These are phyloP conservation scores for Pezicula rhizophila DNA, from an alignment of 2,329 filamentous ascomycete genomes.

Conservation along the genomic window DNA sequence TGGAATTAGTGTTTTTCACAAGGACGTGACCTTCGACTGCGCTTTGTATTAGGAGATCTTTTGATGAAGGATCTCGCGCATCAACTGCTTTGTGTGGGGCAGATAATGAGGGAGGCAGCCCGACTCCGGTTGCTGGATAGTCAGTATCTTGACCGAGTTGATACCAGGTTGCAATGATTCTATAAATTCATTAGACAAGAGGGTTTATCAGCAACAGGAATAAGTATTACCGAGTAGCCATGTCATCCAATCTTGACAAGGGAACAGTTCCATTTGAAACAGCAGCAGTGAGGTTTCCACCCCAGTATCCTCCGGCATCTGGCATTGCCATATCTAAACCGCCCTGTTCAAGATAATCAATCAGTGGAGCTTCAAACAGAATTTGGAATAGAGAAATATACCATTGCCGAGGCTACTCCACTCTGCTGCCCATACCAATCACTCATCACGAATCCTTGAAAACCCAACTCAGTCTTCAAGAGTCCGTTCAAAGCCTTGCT, in stretches of 20 bases:
- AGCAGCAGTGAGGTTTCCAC: conserved; percentile 39
- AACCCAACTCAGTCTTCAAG: conserved; percentile 76
- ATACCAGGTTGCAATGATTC: conserved; percentile 51
- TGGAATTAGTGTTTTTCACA: conserved; percentile 51
- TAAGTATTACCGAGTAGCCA: conserved; percentile 56
- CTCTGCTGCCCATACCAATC: conserved; percentile 81
- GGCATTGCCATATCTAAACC: conserved; percentile 60
- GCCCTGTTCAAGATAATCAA: conserved; percentile 39
- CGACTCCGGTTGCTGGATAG: conserved; percentile 33
- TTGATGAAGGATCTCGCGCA: conserved; percentile 43
- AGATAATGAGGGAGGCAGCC: conserved; percentile 42
- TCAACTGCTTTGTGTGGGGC: conserved; percentile 46
- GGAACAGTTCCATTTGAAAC: conserved; percentile 56
- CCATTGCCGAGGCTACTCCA: conserved; percentile 62
- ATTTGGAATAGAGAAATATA: neutral
- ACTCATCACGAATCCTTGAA: conserved; percentile 75
- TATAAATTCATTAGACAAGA: conserved; percentile 59
- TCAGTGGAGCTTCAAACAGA: neutral
- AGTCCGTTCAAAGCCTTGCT: conserved; percentile 72
- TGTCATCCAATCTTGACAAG: conserved; percentile 51
- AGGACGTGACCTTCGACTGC: conserved; percentile 59
- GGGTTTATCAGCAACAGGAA: conserved; percentile 67
- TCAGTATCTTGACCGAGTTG: conserved; percentile 47
- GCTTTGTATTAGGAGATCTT: conserved; percentile 43
- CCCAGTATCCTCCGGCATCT: conserved; percentile 1